Evolutionary conservation across 768 basidiomycete species (phyloP), one percentile per base, ranked within the genome.

Genomic region (Auricularia sp.): DNA sequence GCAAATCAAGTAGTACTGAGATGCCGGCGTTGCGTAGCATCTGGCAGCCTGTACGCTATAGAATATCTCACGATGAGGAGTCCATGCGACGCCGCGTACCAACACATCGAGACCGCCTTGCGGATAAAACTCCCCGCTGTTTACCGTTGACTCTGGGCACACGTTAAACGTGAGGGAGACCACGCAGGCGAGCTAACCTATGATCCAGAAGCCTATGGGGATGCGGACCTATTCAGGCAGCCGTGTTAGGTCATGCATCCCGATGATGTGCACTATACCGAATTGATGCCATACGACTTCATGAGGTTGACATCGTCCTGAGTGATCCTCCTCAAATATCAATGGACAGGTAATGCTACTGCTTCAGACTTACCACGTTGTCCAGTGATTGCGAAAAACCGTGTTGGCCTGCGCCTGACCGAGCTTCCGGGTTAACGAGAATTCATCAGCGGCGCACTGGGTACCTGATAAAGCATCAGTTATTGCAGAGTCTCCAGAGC

Each of bases 1-100:
- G 84, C 6, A 84, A 73, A 67, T 84, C 84, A 21, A 85, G 72
- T 16, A 85, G 68, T 2, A 85, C 81, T 4, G 81, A 83, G 18
- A 85, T 71, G 1, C 78, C 77, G 29, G 71, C 64, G 53, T 73
- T 51, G 47, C 47, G 47, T 6, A 51, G 18, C 47, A 51, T 51
- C 47, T 51, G 14, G 1, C 47, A 51, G 18, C 47, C 47, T 12
- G 47, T 18, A 18, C 47, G 47, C 47, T 51, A 18, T 6, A 10
- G 1, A 21, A 1, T 18, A 21, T 0, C 1, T 29, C 29, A 3
- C 29, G 29, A 29, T 29, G 29, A 29, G 29, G 29, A 29, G 29
- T 29, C 29, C 29, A 29, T 29, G 29, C 29, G 29, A 29, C 0
- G 29, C 29, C 0, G 29, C 47, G 47, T 51, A 51, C 47, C 11